Base-by-base conservation (phyloP, 2,329 filamentous ascomycete genomes). In the Phoma sp. region DNA sequence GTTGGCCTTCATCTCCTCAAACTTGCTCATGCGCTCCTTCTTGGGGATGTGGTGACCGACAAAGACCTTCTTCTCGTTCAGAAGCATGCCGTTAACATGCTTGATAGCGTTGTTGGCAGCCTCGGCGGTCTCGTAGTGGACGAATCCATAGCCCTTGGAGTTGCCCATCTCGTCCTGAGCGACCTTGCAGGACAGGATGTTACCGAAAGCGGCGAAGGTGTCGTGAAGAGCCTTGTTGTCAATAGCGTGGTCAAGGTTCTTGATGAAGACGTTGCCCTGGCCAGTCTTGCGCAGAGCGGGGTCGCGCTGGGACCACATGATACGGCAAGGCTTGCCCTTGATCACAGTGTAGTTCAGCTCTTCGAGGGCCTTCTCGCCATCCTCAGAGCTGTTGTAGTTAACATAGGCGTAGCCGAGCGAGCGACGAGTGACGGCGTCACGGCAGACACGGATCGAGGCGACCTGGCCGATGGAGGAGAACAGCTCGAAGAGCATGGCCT, bases 1-100 rank as follows among this genome's bases (percentile, higher is more conserved):
- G 85, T 99, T 99, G 79, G 95, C 95, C 89, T 99, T 99, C 94
- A 99, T 99, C 85, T 99, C 95, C 84, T 99, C 95, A 71, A 98
- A 98, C 84, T 99, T 99, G 91, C 92, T 96, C 86, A 98, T 95
- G 72, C 95, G 94, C 76, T 99, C 95, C 86, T 98, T 98, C 90
- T 98, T 98, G 78, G 95, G 93, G 73, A 99, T 98, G 82, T 99
- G 95, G 81, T 97, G 94, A 64, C 95, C 95, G 69, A 99, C 95
- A 71, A 96, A 99, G 64, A 99, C 95, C 87, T 99, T 99, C 89
- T 99, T 99, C 87, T 99, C 95, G 82, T 99, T 99, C 76, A 99
- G 81, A 77, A 99, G 84, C 95, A 99, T 99, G 78, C 95, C 95
- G 79, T 99, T 99, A 75, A 99, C 95, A 74, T 96, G 93, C 86